These are phyloP conservation scores for Pleoardoris graminearum DNA, from an alignment of 2,329 filamentous ascomycete genomes.

Conservation along the genomic window DNA sequence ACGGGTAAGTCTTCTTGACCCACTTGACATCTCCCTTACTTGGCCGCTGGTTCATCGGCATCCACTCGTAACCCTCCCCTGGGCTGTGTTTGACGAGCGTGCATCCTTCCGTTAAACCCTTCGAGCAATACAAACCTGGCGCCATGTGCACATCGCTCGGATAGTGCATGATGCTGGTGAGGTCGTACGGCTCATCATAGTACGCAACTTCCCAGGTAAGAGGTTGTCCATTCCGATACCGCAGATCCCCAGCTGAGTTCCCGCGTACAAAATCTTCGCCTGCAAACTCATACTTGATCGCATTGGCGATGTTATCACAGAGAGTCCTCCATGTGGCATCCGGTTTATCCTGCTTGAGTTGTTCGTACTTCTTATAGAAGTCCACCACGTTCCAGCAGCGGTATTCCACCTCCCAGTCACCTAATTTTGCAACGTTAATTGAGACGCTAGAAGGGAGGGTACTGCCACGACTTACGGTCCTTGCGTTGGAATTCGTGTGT, in stretches of 20 bases:
- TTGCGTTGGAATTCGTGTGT: constrained; percentile 5
- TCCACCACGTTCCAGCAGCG: constrained; percentile 2
- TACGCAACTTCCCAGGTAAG: not conserved
- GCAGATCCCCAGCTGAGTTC: not conserved
- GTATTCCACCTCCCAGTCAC: not conserved
- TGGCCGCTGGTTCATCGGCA: not conserved
- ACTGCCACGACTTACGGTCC: constrained; percentile 1
- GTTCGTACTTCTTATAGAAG: not conserved
- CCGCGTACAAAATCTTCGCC: not conserved
- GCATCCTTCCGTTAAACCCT: not conserved
- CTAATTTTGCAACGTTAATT: too few species aligned
- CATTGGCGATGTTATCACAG: not conserved
- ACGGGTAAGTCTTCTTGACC: constrained; percentile 7
- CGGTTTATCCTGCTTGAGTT: not conserved
- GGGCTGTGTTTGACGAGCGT: not conserved
- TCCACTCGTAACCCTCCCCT: not conserved
- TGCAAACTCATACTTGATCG: not conserved
- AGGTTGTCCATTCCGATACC: not conserved
- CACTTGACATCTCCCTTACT: not conserved
- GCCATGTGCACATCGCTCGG: not conserved
- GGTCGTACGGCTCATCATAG: not conserved
- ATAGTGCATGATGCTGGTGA: constrained; percentile 1
- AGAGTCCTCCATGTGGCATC: not conserved
- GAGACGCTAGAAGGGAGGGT: too few species aligned
- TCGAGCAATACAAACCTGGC: not conserved